Evolutionary conservation across 306 rosid species (phyloP).

Genomic region (Trichosanthes truncata): DNA sequence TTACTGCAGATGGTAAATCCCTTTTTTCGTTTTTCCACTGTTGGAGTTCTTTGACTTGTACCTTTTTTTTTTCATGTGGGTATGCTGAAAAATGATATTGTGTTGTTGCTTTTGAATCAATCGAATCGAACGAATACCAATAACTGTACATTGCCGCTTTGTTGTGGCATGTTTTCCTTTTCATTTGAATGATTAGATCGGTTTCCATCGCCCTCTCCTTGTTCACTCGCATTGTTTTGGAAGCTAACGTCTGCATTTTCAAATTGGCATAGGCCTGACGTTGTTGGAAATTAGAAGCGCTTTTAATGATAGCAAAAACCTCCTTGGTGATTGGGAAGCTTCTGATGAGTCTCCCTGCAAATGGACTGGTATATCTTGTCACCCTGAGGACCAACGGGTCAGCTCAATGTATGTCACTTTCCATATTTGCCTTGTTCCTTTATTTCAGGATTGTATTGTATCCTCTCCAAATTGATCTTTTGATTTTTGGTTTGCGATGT

Average conservation of each 20-base stretch:
- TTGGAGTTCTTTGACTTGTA: background rate
- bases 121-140: background rate
- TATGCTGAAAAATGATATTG: background rate
- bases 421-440: background rate
- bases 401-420: slow-evolving; percentile 44
- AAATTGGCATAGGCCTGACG: slow-evolving; percentile 39
- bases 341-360: slow-evolving; percentile 69
- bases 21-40: background rate
- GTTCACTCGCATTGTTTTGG: background rate
- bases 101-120: background rate
- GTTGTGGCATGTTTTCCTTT: background rate
- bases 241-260: background rate
- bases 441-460: background rate
- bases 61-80: background rate
- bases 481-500: slow-evolving; percentile 10
- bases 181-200: background rate
- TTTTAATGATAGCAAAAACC: slow-evolving; percentile 60
- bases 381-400: slow-evolving; percentile 65
- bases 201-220: background rate
- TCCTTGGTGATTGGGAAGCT: slow-evolving; percentile 67
- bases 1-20: slow-evolving; percentile 62
- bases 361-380: slow-evolving; percentile 87
- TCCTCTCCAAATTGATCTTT: background rate
- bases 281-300: slow-evolving; percentile 66
- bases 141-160: background rate